Evolutionary conservation across 1,284 basidiomycete genomes (phyloP), one percentile per base, ranked within the genome.

Genomic region (Microstroma glucosiphilum): DNA sequence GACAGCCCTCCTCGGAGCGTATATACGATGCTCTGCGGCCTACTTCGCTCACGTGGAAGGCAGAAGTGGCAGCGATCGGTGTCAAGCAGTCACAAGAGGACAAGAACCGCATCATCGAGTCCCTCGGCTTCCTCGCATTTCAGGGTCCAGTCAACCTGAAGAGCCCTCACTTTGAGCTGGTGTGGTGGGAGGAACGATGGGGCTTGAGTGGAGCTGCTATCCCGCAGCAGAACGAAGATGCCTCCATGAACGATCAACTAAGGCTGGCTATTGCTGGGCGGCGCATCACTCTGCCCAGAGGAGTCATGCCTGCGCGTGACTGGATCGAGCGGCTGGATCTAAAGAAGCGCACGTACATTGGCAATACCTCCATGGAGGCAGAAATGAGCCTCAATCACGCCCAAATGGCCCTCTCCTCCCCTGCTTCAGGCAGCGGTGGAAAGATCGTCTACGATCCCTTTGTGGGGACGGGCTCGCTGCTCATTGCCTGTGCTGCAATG

Each of bases 301-400:
- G 15, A 37, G 26, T 25, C n/a, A 17, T 49, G 41, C 59, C 25
- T 12, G 75, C 72, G 9, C 41, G 59, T 64, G 67, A 75, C 59
- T 65, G 81, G 49, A 75, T 82, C 46, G 78, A 80, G 58, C 65
- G 67, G 41, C 80, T 80, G 60, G 79, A 92, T 69, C 88, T 99
- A 60, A 97, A 96, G 80, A 91, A 91, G 75, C 85, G 96, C 7
- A 82, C 83, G 40, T 77, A 91, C 78, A 97, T 88, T 77, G 94
- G 96, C 9, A 99, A 96, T 72, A 99, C 96, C 0, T 91, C 89
- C 70, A 99, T 99, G 96, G 93, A 97, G 73, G 87, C 92, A 0
- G 92, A 96, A 76, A 89, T 96, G 67, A 92, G 91, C 1, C 82
- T 98, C 51, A 80, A 97, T 42, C 96, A 97, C 91, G 92, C 93